Percentiles rank a stretch among this genome's conserved stretches.
phyloP scores from a whole-genome alignment of 805 yeast genomes.

The Yarrowia keelungensis region DNA sequence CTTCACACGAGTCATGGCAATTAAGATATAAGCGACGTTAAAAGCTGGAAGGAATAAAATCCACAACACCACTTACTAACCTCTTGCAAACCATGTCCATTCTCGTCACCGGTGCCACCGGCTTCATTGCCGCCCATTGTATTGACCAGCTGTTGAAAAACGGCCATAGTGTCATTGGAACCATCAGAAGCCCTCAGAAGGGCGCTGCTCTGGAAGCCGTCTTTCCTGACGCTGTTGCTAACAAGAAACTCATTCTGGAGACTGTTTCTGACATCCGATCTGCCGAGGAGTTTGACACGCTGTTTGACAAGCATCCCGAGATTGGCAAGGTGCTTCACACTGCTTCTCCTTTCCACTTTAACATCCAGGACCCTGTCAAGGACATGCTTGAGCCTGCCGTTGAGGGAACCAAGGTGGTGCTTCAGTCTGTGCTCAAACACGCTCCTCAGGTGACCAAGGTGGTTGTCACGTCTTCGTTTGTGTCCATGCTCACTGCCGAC shows the following conservation, averaged over 20 bases:
- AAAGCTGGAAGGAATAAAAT: too few species aligned
- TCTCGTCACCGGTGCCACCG: slow-evolving; percentile 57
- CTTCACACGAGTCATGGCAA: slow-evolving; percentile 21
- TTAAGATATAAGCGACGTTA: not conserved
- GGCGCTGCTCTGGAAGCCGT: slow-evolving; percentile 49
- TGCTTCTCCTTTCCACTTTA: slow-evolving; percentile 52
- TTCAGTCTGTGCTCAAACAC: slow-evolving; percentile 52
- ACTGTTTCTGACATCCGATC: slow-evolving; percentile 48
- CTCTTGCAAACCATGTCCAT: slow-evolving; percentile 42
- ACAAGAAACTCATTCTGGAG: slow-evolving; percentile 46
- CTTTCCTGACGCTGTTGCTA: slow-evolving; percentile 42
- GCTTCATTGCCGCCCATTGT: slow-evolving; percentile 57
- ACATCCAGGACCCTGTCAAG: slow-evolving; percentile 51
- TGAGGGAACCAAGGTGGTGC: slow-evolving; percentile 56
- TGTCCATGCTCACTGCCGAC: slow-evolving; percentile 53
- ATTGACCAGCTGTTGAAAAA: slow-evolving; percentile 52
- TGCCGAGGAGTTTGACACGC: slow-evolving; percentile 57
- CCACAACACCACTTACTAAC: too few species aligned
- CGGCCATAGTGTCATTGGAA: slow-evolving; percentile 57
- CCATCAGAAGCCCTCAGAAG: slow-evolving; percentile 56
- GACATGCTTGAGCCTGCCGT: slow-evolving; percentile 58
- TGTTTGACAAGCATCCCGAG: slow-evolving; percentile 53
- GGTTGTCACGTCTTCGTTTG: slow-evolving; percentile 59
- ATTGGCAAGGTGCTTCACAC: slow-evolving; percentile 53
- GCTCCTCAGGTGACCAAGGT: slow-evolving; percentile 51